These are phyloP conservation scores for Alternaria ethzedia DNA, from an alignment of 2,329 filamentous ascomycete genomes.

Conservation along the genomic window DNA sequence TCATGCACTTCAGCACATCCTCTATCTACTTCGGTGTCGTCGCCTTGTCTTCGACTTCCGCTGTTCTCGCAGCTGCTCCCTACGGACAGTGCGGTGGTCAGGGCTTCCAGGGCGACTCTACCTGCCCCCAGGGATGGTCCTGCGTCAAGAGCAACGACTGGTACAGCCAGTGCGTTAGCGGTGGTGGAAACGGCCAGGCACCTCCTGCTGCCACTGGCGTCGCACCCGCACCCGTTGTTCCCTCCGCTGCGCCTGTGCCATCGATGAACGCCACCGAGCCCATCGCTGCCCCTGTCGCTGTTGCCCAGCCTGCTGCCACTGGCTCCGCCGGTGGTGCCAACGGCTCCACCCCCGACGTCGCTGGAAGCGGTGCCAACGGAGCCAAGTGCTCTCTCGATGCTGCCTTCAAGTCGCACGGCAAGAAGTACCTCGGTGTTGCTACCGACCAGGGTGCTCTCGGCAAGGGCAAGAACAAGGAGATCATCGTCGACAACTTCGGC, in stretches of 20 bases:
- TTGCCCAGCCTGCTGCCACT: slow-evolving; percentile 1
- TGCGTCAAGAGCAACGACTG: slow-evolving; percentile 54
- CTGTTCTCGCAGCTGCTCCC: slow-evolving; percentile 33
- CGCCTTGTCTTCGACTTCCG: slow-evolving; percentile 34
- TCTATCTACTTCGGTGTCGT: slow-evolving; percentile 37
- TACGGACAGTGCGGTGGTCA: slow-evolving; percentile 57
- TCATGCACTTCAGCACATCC: slow-evolving; percentile 30
- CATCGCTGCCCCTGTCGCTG: slow-evolving; percentile 4
- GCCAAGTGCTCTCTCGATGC: slow-evolving; percentile 57
- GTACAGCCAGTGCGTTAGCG: slow-evolving; percentile 54
- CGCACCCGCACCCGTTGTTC: slow-evolving; percentile 3
- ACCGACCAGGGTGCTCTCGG: slow-evolving; percentile 62
- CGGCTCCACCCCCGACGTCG: slow-evolving; percentile 14
- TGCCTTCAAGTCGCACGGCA: slow-evolving; percentile 65
- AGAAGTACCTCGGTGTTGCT: slow-evolving; percentile 68
- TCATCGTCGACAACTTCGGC: slow-evolving; percentile 68
- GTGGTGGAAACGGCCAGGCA: not conserved
- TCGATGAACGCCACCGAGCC: slow-evolving; percentile 14
- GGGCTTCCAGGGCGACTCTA: slow-evolving; percentile 48
- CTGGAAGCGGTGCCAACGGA: slow-evolving; percentile 25
- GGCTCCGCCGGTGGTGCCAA: not conserved
- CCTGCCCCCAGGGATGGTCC: slow-evolving; percentile 48
- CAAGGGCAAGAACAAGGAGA: slow-evolving; percentile 58
- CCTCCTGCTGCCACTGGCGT: slow-evolving; percentile 5
- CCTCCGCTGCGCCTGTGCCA: slow-evolving; percentile 6